phyloP scores from a whole-genome alignment of 2,329 filamentous ascomycete species.

The Leptoxyphium fumago region DNA sequence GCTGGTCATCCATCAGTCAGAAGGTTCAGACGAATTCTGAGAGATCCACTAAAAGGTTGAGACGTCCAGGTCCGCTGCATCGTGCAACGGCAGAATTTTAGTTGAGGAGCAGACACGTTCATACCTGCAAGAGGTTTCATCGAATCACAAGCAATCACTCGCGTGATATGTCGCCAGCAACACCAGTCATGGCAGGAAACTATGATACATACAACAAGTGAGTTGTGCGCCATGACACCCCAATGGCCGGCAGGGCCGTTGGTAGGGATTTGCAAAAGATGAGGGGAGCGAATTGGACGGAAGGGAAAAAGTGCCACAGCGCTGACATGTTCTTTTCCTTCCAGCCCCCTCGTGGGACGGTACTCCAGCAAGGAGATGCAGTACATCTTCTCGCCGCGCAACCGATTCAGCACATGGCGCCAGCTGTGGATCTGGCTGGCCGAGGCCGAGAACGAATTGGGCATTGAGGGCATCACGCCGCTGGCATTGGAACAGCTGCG shows the following conservation, averaged over 20 bases:
- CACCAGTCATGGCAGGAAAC: conserved; percentile 10
- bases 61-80: too few species aligned
- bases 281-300: too few species aligned
- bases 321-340: conserved; percentile 17
- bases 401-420: conserved; percentile 64
- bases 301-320: background rate
- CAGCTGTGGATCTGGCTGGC: conserved; percentile 76
- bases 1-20: too few species aligned
- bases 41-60: too few species aligned
- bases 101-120: too few species aligned
- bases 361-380: conserved; percentile 66
- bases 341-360: conserved; percentile 52
- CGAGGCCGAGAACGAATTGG: conserved; percentile 67
- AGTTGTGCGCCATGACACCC: conserved; percentile 2
- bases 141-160: too few species aligned
- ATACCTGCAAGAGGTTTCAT: too few species aligned
- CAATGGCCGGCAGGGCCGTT: too few species aligned
- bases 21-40: too few species aligned
- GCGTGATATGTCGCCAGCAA: conserved; percentile 1
- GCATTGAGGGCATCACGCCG: conserved; percentile 53
- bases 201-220: conserved; percentile 19
- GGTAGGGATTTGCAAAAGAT: too few species aligned
- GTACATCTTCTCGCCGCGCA: conserved; percentile 63
- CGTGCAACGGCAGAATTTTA: too few species aligned
- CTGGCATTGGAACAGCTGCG: conserved; percentile 39